phyloP scores from a whole-genome alignment of 202 grass and related monocot genomes.

The Musa balbisiana region DNA sequence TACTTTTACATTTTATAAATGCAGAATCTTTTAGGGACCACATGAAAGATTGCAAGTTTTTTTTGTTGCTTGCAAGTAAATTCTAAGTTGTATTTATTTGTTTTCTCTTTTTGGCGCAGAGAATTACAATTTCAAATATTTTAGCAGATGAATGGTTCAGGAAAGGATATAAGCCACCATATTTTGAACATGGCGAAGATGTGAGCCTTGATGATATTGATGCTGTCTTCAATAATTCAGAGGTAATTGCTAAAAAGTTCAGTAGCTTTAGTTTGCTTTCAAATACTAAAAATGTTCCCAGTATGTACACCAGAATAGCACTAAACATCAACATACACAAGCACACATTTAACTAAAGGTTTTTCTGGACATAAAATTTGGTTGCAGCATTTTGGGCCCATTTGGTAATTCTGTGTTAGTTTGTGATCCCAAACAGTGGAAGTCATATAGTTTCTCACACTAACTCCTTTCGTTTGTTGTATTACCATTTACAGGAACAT shows the following conservation, averaged over 20 bases:
- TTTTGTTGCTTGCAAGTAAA: neutral
- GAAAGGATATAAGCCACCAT: conserved; percentile 73
- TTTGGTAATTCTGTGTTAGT: neutral
- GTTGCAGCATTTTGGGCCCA: neutral
- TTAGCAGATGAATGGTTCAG: conserved; percentile 94
- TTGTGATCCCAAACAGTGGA: neutral
- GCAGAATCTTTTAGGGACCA: neutral
- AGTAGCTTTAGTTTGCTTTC: neutral
- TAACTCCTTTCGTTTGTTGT: neutral
- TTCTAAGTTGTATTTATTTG: neutral
- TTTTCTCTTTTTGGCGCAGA: conserved; percentile 32
- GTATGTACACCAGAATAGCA: neutral
- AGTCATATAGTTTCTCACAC: neutral
- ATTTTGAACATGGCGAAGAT: conserved; percentile 68
- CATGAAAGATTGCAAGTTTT: neutral
- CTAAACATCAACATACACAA: too few relatives aligned
- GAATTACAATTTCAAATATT: conserved; percentile 87
- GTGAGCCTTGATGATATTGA: conserved; percentile 87
- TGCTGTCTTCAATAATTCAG: conserved; percentile 73
- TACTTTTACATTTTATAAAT: neutral
- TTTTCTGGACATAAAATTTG: neutral
- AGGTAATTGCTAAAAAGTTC: conserved; percentile 40
- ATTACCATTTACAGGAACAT: conserved; percentile 51
- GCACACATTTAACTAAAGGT: too few relatives aligned
- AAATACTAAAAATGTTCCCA: neutral